These are phyloP conservation scores for Xylaria sp. DNA, from an alignment of 2,329 filamentous ascomycete species.

Conservation along the genomic window DNA sequence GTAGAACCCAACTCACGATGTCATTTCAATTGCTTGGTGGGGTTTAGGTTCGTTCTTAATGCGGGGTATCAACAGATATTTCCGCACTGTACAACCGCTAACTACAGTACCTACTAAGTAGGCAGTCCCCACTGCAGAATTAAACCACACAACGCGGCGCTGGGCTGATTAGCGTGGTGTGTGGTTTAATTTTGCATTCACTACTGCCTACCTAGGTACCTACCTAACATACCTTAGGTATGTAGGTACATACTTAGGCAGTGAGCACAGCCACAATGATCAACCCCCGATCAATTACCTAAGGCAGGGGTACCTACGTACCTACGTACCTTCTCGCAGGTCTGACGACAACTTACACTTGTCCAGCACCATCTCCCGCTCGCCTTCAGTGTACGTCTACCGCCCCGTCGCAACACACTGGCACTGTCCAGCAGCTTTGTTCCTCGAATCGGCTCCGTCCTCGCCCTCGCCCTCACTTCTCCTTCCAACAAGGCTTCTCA, in stretches of 20 bases:
- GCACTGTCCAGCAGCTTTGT: slow-evolving; percentile 16
- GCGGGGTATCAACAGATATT: not conserved
- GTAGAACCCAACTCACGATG: no score
- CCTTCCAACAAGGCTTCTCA: not conserved
- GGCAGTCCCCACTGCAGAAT: no score
- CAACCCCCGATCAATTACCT: no score
- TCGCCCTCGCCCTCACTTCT: slow-evolving; percentile 1
- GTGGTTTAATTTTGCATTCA: no score
- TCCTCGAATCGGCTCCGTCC: not conserved
- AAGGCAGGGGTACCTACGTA: slow-evolving; percentile 6
- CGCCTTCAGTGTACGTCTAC: not conserved
- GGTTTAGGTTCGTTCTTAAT: not conserved
- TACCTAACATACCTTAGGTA: no score
- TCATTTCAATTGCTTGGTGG: not conserved
- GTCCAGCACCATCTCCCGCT: slow-evolving; percentile 10
- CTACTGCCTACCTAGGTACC: not conserved
- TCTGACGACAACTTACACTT: slow-evolving; percentile 35
- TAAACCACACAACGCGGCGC: no score
- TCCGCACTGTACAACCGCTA: no score
- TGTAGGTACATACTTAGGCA: no score
- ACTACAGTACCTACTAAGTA: no score
- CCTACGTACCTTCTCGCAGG: slow-evolving; percentile 36
- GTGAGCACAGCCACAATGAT: slow-evolving; percentile 32
- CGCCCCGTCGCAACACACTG: slow-evolving; percentile 22
- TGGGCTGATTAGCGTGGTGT: no score